A percentile compares a stretch with the other conserved stretches of the same genome.
Conservation (phyloP, 1,284 basidiomycete genomes). For the Exsudoporus floridanus region DNA sequence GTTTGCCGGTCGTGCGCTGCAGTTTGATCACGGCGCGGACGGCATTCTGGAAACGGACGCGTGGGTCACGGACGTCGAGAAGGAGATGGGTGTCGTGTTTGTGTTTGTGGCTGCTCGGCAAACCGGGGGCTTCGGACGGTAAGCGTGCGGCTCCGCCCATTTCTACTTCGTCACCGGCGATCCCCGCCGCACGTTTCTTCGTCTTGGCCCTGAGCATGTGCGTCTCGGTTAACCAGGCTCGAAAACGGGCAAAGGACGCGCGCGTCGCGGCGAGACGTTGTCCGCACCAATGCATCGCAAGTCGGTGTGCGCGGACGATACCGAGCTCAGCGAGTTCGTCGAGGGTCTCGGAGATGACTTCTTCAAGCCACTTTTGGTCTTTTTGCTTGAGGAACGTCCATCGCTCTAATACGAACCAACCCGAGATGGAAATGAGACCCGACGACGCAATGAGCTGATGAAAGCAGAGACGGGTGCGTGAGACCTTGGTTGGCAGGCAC, state of each 20-base stretch:
- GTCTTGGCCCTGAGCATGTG: not conserved
- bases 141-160: not conserved
- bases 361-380: slow-evolving; percentile 72
- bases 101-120: not conserved
- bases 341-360: slow-evolving; percentile 54
- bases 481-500: not conserved
- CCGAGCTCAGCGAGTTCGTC: slow-evolving; percentile 43
- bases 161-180: not conserved
- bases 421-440: slow-evolving; percentile 73
- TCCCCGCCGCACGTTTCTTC: not conserved
- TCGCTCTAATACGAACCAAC: slow-evolving; percentile 75
- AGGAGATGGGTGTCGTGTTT: slow-evolving; percentile 17
- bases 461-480: not conserved
- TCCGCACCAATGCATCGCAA: slow-evolving; percentile 25
- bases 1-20: slow-evolving; percentile 31
- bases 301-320: slow-evolving; percentile 34
- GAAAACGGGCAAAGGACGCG: slow-evolving; percentile 6
- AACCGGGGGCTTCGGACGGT: slow-evolving; percentile 4
- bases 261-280: slow-evolving; percentile 9
- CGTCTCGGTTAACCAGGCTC: slow-evolving; percentile 13
- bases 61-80: slow-evolving; percentile 27
- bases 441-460: slow-evolving; percentile 57
- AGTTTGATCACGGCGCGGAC: slow-evolving; percentile 33
- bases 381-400: slow-evolving; percentile 66
- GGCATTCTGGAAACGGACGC: slow-evolving; percentile 35